Percentiles rank a stretch among this genome's conserved stretches.
Evolutionary conservation across 192 early-diverging fungal genomes (phyloP).

Genomic region (Entophlyctis helioformis): DNA sequence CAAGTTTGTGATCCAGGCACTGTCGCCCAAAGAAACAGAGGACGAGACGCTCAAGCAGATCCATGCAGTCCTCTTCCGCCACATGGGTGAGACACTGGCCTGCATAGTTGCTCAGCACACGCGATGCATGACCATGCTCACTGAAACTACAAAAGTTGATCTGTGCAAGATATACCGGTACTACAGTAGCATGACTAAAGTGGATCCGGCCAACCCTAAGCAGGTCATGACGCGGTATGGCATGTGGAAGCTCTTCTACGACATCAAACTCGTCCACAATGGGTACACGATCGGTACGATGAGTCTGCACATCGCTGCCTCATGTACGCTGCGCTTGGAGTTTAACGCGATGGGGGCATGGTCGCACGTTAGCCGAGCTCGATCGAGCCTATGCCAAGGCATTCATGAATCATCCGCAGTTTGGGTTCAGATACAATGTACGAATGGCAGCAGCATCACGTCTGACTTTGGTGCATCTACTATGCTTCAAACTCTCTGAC

Average conservation of each 20-base stretch:
- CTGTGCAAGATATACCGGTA: slow-evolving; percentile 24
- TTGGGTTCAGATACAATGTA: slow-evolving; percentile 14
- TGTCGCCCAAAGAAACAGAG: background rate
- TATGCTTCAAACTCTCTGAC: too few relatives aligned
- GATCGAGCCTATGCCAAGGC: slow-evolving; percentile 16
- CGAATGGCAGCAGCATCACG: background rate
- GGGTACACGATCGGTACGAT: too few relatives aligned
- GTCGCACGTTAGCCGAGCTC: background rate
- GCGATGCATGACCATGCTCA: too few relatives aligned
- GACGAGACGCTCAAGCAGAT: slow-evolving; percentile 19
- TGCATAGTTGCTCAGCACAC: background rate
- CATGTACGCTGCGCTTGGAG: too few relatives aligned
- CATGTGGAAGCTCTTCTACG: too few relatives aligned
- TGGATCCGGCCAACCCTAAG: too few relatives aligned
- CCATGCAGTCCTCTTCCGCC: slow-evolving; percentile 28
- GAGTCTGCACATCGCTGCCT: too few relatives aligned
- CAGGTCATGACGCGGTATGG: too few relatives aligned
- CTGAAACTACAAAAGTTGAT: slow-evolving; percentile 1
- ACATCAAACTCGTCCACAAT: too few relatives aligned
- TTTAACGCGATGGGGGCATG: too few relatives aligned
- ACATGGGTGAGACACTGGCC: slow-evolving; percentile 10
- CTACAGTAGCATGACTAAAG: slow-evolving; percentile 15
- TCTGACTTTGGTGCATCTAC: background rate
- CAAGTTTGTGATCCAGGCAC: slow-evolving; percentile 15
- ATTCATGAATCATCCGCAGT: slow-evolving; percentile 15